Evolutionary conservation across 768 basidiomycete species (phyloP).

Genomic region (Neoboletus brunneissimus): DNA sequence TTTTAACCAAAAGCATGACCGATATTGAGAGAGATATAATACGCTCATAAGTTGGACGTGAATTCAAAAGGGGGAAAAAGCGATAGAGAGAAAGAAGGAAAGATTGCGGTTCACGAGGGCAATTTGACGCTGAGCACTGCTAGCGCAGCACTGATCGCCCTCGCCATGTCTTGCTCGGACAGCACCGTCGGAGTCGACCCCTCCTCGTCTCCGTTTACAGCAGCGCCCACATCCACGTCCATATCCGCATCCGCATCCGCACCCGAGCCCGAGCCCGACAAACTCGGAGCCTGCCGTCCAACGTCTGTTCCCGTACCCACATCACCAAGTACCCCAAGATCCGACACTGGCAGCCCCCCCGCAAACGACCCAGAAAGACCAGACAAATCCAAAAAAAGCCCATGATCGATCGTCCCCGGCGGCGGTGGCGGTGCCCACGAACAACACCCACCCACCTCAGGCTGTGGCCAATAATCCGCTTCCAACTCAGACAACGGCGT

Average conservation of each 20-base stretch:
- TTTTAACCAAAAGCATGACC: background rate
- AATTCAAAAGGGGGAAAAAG: background rate
- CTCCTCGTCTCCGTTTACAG: background rate
- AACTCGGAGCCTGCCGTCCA: background rate
- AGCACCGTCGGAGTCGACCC: conserved; percentile 6
- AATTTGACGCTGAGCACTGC: conserved; percentile 9
- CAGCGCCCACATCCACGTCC: background rate
- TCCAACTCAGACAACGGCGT: conserved; percentile 12
- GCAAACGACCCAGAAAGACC: background rate
- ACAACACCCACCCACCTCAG: conserved; percentile 32
- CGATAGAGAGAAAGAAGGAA: too few relatives aligned
- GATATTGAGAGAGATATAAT: background rate
- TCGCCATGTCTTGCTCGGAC: conserved; percentile 20
- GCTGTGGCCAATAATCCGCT: conserved; percentile 29
- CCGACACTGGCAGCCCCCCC: background rate
- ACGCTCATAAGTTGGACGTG: background rate
- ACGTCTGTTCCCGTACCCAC: background rate
- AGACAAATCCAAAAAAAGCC: too few relatives aligned
- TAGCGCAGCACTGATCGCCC: conserved; percentile 25
- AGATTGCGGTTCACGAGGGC: background rate
- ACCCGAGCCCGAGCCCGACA: too few relatives aligned
- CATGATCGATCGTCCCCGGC: background rate
- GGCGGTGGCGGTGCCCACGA: conserved; percentile 23
- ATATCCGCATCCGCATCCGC: background rate
- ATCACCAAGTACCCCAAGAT: background rate